These are phyloP conservation scores for Trypethelium eluteriae DNA, from an alignment of 495 filamentous ascomycete species.

Conservation along the genomic window DNA sequence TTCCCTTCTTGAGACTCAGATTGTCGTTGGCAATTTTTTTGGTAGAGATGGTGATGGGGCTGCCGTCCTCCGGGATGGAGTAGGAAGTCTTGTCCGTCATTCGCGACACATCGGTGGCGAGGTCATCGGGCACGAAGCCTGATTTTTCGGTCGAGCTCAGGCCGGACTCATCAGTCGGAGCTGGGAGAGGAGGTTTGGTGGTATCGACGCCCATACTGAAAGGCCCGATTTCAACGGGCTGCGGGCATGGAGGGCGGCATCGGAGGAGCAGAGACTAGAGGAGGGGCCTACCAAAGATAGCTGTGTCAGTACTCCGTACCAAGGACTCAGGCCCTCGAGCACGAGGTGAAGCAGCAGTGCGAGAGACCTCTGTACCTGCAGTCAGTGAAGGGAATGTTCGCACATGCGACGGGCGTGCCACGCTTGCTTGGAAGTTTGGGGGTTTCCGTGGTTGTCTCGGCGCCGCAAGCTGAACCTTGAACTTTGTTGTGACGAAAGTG, in stretches of 20 bases:
- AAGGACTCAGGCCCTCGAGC: too few relatives aligned
- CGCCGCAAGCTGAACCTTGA: not conserved
- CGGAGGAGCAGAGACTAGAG: not conserved
- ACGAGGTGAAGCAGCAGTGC: too few relatives aligned
- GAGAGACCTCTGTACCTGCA: too few relatives aligned
- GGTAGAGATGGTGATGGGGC: slow-evolving; percentile 80
- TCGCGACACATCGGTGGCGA: slow-evolving; percentile 70
- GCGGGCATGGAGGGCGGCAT: slow-evolving; percentile 4
- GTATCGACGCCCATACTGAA: slow-evolving; percentile 32
- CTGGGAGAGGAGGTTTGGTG: slow-evolving; percentile 34
- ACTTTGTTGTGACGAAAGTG: slow-evolving; percentile 2
- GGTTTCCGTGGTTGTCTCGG: not conserved
- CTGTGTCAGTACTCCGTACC: not conserved
- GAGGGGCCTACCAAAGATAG: not conserved
- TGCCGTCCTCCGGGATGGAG: slow-evolving; percentile 92
- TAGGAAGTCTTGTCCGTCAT: slow-evolving; percentile 75
- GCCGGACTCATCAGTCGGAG: slow-evolving; percentile 27
- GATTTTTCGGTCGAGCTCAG: slow-evolving; percentile 29
- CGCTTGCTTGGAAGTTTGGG: not conserved
- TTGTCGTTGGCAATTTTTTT: slow-evolving; percentile 46
- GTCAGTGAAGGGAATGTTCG: not conserved
- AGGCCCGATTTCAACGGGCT: not conserved
- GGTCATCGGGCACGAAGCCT: slow-evolving; percentile 44
- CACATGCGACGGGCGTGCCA: slow-evolving; percentile 1
- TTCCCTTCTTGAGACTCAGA: slow-evolving; percentile 38